Evolutionary conservation across 1,284 basidiomycete species (phyloP).

Genomic region (Naganishia albida): DNA sequence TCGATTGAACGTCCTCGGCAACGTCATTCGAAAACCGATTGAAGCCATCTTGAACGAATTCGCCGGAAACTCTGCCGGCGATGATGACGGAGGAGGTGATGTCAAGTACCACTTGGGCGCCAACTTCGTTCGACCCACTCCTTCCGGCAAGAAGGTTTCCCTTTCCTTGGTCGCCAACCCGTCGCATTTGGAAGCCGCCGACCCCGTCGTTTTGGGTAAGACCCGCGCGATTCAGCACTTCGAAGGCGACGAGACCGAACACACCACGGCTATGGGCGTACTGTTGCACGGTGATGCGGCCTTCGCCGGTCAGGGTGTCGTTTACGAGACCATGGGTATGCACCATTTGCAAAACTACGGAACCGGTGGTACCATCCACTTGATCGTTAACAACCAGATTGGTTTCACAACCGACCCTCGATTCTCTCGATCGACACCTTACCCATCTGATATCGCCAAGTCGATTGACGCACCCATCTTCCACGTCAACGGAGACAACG

Average conservation of each 20-base stretch:
- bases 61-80: conserved; percentile 64
- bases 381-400: conserved; percentile 99
- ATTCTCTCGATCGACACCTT: conserved; percentile 95
- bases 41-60: conserved; percentile 99
- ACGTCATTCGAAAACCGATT: conserved; percentile 97
- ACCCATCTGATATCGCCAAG: conserved; percentile 99
- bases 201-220: conserved; percentile 97
- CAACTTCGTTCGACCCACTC: conserved; percentile 97
- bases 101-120: conserved; percentile 99
- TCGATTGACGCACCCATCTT: conserved; percentile 98
- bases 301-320: conserved; percentile 96
- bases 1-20: conserved; percentile 94
- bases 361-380: conserved; percentile 95
- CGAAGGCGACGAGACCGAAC: conserved; percentile 76
- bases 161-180: conserved; percentile 98
- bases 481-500: conserved; percentile 99
- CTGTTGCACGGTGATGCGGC: conserved; percentile 98
- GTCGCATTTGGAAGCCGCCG: conserved; percentile 95
- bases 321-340: conserved; percentile 99
- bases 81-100: conserved; percentile 86
- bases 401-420: conserved; percentile 99
- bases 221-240: conserved; percentile 96
- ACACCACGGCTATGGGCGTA: conserved; percentile 86
- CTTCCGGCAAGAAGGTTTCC: conserved; percentile 95
- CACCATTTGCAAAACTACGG: conserved; percentile 93